Evolutionary conservation across 768 basidiomycete species (phyloP).

Genomic region (Rhizopogon roseolus): DNA sequence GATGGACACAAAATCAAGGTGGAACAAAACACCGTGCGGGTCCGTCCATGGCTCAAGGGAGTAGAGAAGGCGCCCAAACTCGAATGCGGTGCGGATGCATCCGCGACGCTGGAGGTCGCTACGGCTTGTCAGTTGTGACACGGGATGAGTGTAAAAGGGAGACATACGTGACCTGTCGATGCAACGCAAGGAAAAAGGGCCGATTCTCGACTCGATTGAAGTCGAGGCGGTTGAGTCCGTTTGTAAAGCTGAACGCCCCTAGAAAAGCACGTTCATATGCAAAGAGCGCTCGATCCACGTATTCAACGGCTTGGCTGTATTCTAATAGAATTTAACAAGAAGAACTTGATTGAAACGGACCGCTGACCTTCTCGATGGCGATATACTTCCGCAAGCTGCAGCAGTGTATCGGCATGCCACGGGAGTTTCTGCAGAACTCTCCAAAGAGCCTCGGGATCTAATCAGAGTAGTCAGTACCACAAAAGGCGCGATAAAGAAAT

Average conservation of each 20-base stretch:
- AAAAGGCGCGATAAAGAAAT: background rate
- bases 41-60: slow-evolving; percentile 84
- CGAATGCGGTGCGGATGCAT: slow-evolving; percentile 84
- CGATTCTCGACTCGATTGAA: slow-evolving; percentile 90
- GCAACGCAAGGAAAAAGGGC: slow-evolving; percentile 86
- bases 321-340: slow-evolving; percentile 39
- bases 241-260: slow-evolving; percentile 81
- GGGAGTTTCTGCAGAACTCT: slow-evolving; percentile 71
- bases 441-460: slow-evolving; percentile 78
- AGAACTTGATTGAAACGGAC: background rate
- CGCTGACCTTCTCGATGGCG: slow-evolving; percentile 78
- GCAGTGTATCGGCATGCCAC: slow-evolving; percentile 90
- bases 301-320: slow-evolving; percentile 79
- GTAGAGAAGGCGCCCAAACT: slow-evolving; percentile 83
- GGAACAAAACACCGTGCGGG: slow-evolving; percentile 80
- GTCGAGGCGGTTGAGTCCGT: slow-evolving; percentile 77
- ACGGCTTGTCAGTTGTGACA: slow-evolving; percentile 1
- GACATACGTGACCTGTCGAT: slow-evolving; percentile 74
- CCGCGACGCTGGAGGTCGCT: slow-evolving; percentile 89
- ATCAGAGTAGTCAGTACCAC: slow-evolving; percentile 1
- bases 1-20: slow-evolving; percentile 81
- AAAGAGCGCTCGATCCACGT: slow-evolving; percentile 89
- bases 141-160: background rate
- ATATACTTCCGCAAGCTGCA: slow-evolving; percentile 82
- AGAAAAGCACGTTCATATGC: slow-evolving; percentile 89